Base-by-base conservation (phyloP, 2,329 filamentous ascomycete species). In the Botrytis porri region DNA sequence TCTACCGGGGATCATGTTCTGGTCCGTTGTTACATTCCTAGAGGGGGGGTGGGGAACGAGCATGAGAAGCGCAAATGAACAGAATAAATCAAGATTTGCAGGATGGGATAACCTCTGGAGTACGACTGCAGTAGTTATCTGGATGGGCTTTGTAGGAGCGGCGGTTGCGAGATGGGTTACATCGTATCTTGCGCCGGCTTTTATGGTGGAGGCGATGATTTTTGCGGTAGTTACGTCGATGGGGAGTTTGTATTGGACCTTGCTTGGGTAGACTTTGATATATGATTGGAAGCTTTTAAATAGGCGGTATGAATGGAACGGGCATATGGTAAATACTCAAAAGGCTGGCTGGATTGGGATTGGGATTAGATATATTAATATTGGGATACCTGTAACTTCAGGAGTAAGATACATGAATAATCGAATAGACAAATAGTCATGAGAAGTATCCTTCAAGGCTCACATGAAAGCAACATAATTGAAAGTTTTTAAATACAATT, bases 1-100 rank as follows among this genome's bases (percentile, higher is more conserved):
- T 9, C 71, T 81, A 12, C 81, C 81, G 0, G 80, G 79, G 16
- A 80, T 82, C n/a, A 79, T 81, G 73, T 75, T 80, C 20, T 83
- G 81, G 81, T 80, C 79, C 41, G 72, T 82, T 39, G 25, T 81
- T 9, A 83, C 81, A 0, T 74, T 81, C 7, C 75, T 81, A 20
- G 78, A 81, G 32, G 79, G 80, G 22, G 79, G 79, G 0, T 82
- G 81, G 82, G 81, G 81, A 2, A 82, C 81, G 0, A 75, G 78
- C 9, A 82, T 82, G 81, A 76, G 81, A 5, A 79, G 78, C 29
- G 78, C 76, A 43, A 74, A 74, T 7, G 80, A 81, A 70, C 70
- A 75, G 63, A 74, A 77, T 29, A 79, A 79, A 61, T 72, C 64
- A 14, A 60, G 70, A n/a, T 57, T 60, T 45, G 74, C 64, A 10